Evolutionary conservation across 371 early-diverging fungal genomes (phyloP).

Genomic region (Mortierella sp.): DNA sequence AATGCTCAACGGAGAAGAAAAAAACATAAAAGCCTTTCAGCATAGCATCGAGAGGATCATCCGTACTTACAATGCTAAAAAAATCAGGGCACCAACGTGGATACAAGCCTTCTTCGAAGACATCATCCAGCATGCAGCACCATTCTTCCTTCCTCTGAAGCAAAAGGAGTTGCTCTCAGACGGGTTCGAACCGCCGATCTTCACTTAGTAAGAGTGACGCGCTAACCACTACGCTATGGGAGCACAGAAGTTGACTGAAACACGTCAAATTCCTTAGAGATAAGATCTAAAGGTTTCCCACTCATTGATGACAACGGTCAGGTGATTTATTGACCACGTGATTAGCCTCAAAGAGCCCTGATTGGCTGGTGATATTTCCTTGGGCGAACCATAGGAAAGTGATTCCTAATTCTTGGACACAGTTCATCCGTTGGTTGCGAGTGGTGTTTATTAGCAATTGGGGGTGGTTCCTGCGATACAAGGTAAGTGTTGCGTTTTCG

Average conservation of each 20-base stretch:
- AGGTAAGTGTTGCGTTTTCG: too few relatives aligned
- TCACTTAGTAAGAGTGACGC: conserved; percentile 67
- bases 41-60: too few relatives aligned
- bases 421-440: too few relatives aligned
- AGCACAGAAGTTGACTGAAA: conserved; percentile 5
- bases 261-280: not conserved
- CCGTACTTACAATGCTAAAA: not conserved
- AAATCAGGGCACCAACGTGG: not conserved
- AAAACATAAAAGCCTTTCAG: too few relatives aligned
- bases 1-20: not conserved
- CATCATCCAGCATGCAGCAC: too few relatives aligned
- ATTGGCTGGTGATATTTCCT: too few relatives aligned
- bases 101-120: not conserved
- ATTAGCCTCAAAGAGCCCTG: too few relatives aligned
- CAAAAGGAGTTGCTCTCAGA: conserved; percentile 51
- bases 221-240: conserved; percentile 60
- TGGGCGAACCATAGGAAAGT: too few relatives aligned
- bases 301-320: not conserved
- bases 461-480: too few relatives aligned
- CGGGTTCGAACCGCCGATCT: conserved; percentile 65
- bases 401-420: too few relatives aligned
- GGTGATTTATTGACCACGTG: too few relatives aligned
- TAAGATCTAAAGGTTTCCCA: rapidly evolving
- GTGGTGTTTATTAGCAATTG: too few relatives aligned
- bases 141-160: not conserved